Conservation (phyloP, 2,329 filamentous ascomycete species). For the Macroventuria anomochaeta region DNA sequence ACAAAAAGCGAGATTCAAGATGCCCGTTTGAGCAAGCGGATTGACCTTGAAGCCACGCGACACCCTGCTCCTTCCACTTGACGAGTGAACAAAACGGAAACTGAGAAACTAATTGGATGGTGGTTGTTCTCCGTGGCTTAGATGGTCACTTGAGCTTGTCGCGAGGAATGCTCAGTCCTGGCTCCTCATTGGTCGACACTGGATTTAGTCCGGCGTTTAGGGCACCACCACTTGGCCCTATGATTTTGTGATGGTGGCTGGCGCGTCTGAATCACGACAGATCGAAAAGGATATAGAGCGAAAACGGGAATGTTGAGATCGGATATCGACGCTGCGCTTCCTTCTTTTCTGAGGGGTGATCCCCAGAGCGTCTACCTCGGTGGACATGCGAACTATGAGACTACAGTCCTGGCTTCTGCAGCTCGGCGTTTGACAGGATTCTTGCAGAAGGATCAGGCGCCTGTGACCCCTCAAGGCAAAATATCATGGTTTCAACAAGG, state of each 20-base stretch:
- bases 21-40: background rate
- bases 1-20: background rate
- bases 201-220: conserved; percentile 1
- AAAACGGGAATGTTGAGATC: background rate
- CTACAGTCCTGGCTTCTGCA: too few species aligned
- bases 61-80: background rate
- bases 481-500: too few species aligned
- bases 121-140: conserved; percentile 16
- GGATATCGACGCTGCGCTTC: background rate
- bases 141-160: conserved; percentile 22
- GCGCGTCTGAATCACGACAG: background rate
- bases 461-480: too few species aligned
- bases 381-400: too few species aligned
- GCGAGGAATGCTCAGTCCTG: conserved; percentile 14
- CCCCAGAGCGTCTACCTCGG: too few species aligned
- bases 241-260: background rate
- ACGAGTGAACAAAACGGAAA: background rate
- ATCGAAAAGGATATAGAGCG: background rate
- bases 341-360: too few species aligned
- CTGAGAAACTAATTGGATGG: conserved; percentile 18
- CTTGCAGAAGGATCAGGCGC: too few species aligned
- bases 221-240: background rate
- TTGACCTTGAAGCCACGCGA: background rate
- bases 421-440: too few species aligned
- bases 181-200: conserved; percentile 21